Percentiles rank a stretch among this genome's conserved stretches.
Conservation (phyloP, 768 basidiomycete genomes). For the Phaeotremella fagi region DNA sequence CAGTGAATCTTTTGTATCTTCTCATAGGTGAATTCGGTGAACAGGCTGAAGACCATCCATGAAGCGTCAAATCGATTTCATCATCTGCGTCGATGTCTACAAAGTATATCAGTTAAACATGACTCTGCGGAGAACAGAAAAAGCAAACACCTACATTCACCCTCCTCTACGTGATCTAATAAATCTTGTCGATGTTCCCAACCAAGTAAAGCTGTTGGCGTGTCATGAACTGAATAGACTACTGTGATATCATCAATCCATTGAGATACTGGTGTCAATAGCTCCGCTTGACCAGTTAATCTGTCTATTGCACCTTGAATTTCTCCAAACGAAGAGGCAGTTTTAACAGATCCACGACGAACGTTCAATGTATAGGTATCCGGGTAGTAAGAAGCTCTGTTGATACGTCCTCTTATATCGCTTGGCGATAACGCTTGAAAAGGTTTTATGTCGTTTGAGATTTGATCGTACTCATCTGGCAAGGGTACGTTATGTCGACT, state of each 20-base stretch:
- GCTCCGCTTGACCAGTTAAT: constrained; percentile 28
- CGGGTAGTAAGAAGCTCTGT: constrained; percentile 8
- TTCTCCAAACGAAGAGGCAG: constrained; percentile 8
- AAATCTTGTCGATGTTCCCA: constrained; percentile 32
- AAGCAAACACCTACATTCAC: constrained; percentile 32
- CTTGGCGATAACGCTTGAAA: constrained; percentile 36
- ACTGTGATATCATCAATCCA: constrained; percentile 30
- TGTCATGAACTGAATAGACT: constrained; percentile 38
- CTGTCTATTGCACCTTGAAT: constrained; percentile 29
- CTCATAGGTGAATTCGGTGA: constrained; percentile 11
- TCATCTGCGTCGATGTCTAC: constrained; percentile 22
- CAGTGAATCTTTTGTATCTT: not conserved
- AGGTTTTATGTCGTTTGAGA: constrained; percentile 33
- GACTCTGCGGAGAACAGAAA: not conserved
- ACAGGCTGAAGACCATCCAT: constrained; percentile 28
- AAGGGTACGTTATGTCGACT: constrained; percentile 40
- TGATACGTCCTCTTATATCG: constrained; percentile 17
- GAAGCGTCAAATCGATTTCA: constrained; percentile 21
- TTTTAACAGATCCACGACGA: constrained; percentile 19
- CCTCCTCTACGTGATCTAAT: constrained; percentile 23
- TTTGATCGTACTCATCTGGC: constrained; percentile 43
- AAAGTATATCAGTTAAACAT: not conserved
- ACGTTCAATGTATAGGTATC: constrained; percentile 30
- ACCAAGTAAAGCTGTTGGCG: constrained; percentile 27
- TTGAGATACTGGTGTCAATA: constrained; percentile 20